Evolutionary conservation across 2,329 filamentous ascomycete species (phyloP).

Genomic region (Elsinoe arachidis): DNA sequence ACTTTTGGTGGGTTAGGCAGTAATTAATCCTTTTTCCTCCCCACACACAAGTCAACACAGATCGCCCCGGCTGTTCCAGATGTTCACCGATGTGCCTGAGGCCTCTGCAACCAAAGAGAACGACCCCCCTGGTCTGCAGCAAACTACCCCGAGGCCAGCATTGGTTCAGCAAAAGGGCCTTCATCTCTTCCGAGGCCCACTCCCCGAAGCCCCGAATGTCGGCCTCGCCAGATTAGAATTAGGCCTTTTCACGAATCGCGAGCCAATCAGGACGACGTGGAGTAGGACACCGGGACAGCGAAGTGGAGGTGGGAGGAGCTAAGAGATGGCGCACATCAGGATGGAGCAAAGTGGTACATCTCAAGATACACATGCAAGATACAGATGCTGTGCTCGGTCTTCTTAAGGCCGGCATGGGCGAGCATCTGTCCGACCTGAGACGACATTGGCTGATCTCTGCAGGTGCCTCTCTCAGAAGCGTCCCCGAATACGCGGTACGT

Average conservation of each 20-base stretch:
- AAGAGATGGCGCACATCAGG: too few relatives aligned
- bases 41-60: too few relatives aligned
- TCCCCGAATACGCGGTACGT: not conserved
- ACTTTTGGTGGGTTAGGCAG: too few relatives aligned
- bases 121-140: not conserved
- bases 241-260: not conserved
- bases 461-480: not conserved
- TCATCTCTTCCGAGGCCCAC: constrained; percentile 7
- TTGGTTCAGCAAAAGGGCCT: not conserved
- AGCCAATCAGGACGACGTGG: not conserved
- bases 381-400: too few relatives aligned
- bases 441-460: not conserved
- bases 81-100: not conserved
- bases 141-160: not conserved
- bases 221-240: constrained; percentile 2
- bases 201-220: not conserved
- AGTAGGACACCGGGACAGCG: not conserved
- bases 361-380: too few relatives aligned
- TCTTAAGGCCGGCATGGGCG: too few relatives aligned
- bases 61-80: not conserved
- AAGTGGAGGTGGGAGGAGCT: not conserved
- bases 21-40: too few relatives aligned
- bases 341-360: not conserved
- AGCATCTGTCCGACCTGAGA: too few relatives aligned
- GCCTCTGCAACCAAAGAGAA: too few relatives aligned